Base-by-base conservation (phyloP, 306 rosid genomes). In the Quercus rubra region DNA sequence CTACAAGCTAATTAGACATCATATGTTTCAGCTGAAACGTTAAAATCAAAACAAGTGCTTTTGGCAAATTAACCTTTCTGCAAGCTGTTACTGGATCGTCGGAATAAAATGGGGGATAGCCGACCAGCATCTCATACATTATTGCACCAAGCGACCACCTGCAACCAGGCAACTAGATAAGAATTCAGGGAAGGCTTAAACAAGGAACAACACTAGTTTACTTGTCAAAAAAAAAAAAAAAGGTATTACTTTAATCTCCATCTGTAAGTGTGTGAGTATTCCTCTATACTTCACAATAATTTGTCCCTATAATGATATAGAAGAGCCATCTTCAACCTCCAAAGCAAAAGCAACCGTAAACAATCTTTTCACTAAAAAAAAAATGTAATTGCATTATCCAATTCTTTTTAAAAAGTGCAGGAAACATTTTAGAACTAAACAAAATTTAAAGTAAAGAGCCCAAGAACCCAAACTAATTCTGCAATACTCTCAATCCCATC, bases 61-160 rank as follows among this genome's bases (percentile, higher is more conserved):
- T 1, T 27, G 35, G 62, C 43, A 43, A 68, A 67, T n/a, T 19
- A 8, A 94, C 98, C 98, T 94, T 94, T 90, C 98, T 81, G 86
- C 98, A 94, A 30, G 98, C 86, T 82, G 98, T 88, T 58, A 94
- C 91, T 23, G 98, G 98, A 80, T 94, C 97, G 74, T 92, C 98
- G 52, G 97, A 89, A 81, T 92, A 94, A 84, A 94, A 94, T 56
- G 98, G 97, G 64, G 98, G 98, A 81, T 92, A 94, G 70, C 97
- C 98, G 74, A 94, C 91, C 61, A 94, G 97, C 98, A 94, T 94
- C 85, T 94, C 97, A 73, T 94, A 94, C 97, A 88, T 85, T 82
- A 94, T 92, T 57, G 98, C 98, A 75, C 97, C 98, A 81, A 94
- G 98, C 55, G 98, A 94, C 98, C 98, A 94, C 97, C 98, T 94